Base-by-base conservation (phyloP, 495 filamentous ascomycete genomes). In the Clohesyomyces aquaticus region DNA sequence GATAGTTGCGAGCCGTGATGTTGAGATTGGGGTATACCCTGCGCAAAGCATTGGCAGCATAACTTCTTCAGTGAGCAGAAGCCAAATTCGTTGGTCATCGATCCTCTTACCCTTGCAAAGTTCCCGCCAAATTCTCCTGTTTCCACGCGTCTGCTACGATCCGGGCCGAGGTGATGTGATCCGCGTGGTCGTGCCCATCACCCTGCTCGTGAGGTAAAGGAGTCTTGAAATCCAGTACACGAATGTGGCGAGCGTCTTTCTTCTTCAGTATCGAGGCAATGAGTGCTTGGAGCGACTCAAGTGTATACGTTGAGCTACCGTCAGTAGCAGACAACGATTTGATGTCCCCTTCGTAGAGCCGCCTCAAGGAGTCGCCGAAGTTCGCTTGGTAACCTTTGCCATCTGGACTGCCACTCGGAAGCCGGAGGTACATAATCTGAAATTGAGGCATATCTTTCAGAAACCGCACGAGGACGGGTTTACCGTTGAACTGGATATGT, bases 361-460 rank as follows among this genome's bases (percentile, higher is more conserved):
- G 47, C 87, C 88, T 4, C 77, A 89, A 38, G 85, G 88, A 26
- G 84, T 91, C 70, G 82, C 80, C 23, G 73, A 90, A 61, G 89
- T 53, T 55, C 12, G 23, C 12, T 14, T 28, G 26, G 45, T 59
- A 60, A 12, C 60, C 55, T 48, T 27, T 9, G 11, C 63, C 63
- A 23, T 66, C 54, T 1, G 47, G 23, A 1, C 2, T 35, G 18
- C 63, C 56, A 22, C 43, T 27, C 42, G 63, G 63, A 25, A 60
- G 56, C 3, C 63, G 55, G 12, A 66, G 63, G 21, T 60, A 59
- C 2, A 66, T 2, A 14, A 55, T 61, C 23, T 61, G 55, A 16
- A 66, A 28, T 4, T 55, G 27, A 8, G 63, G 49, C 10, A 19
- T 11, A 32, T 60, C 22, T 10, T 43, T 60, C 1, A 66, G 48